A percentile compares a stretch with the other conserved stretches of the same genome.
phyloP scores from a whole-genome alignment of 176 grass and related monocot genomes.

The Triticum monococcum region DNA sequence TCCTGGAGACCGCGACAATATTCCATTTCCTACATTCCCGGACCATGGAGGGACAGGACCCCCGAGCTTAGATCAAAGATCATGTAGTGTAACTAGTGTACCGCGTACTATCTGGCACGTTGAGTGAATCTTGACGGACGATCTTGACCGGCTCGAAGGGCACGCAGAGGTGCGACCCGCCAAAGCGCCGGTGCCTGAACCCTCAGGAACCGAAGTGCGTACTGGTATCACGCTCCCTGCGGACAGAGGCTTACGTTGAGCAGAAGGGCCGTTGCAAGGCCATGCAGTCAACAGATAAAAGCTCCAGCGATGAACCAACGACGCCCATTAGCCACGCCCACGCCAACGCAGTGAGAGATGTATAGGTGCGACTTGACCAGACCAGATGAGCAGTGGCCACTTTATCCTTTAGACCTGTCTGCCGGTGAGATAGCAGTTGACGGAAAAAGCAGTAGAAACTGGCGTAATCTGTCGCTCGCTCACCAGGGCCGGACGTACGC shows the following conservation, averaged over 20 bases:
- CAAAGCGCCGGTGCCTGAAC: neutral
- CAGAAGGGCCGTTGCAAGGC: neutral
- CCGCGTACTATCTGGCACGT: neutral
- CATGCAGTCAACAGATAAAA: neutral
- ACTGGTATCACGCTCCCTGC: neutral
- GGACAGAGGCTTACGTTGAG: neutral
- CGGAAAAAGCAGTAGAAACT: neutral
- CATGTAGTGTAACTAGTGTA: neutral
- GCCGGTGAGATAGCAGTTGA: neutral
- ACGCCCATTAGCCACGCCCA: neutral
- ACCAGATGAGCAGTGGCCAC: neutral
- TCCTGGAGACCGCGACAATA: too few species aligned
- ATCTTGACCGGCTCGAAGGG: neutral
- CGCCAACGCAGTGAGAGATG: neutral
- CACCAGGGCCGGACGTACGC: neutral
- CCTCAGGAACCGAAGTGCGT: neutral
- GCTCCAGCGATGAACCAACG: neutral
- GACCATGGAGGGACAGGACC: too few species aligned
- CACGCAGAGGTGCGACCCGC: neutral
- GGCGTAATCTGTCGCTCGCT: neutral
- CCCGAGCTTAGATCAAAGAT: neutral
- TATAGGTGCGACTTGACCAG: neutral
- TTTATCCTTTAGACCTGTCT: neutral
- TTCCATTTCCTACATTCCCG: too few species aligned
- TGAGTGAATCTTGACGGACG: neutral